A percentile compares a stretch with the other conserved stretches of the same genome.
These are phyloP conservation scores for Skeletonema tropicum DNA, from an alignment of 108 stramenopile genomes.

Conservation along the genomic window DNA sequence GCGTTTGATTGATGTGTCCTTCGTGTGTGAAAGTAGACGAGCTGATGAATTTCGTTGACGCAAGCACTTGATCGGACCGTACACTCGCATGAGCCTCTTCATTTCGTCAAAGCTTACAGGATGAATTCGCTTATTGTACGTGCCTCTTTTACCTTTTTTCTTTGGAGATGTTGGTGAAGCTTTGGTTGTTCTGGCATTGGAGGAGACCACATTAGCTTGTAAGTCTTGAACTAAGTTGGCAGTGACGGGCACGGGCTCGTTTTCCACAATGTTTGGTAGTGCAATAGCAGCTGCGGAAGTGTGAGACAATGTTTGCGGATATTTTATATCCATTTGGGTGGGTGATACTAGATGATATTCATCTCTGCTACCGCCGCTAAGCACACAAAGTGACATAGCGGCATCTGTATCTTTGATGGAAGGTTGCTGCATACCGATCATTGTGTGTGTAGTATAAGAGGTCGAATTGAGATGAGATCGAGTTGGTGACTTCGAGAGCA, in stretches of 20 bases:
- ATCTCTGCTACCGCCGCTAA: neutral
- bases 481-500: neutral
- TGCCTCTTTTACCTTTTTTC: neutral
- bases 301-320: neutral
- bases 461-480: too few species aligned
- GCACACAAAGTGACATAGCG: slow-evolving; percentile 9
- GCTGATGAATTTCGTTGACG: neutral
- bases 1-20: slow-evolving; percentile 8
- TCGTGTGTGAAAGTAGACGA: neutral
- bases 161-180: neutral
- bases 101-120: slow-evolving; percentile 9
- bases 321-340: neutral
- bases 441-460: too few species aligned
- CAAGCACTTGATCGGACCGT: slow-evolving; percentile 21
- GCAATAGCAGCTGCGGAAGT: neutral
- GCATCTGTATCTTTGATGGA: slow-evolving; percentile 1
- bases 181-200: neutral
- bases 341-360: neutral
- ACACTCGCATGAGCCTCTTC: slow-evolving; percentile 20
- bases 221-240: neutral
- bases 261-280: neutral
- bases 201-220: neutral
- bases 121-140: neutral
- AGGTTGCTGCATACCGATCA: neutral
- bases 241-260: neutral